Conservation (phyloP, 306 rosid genomes). For the Arachis hypogaea region DNA sequence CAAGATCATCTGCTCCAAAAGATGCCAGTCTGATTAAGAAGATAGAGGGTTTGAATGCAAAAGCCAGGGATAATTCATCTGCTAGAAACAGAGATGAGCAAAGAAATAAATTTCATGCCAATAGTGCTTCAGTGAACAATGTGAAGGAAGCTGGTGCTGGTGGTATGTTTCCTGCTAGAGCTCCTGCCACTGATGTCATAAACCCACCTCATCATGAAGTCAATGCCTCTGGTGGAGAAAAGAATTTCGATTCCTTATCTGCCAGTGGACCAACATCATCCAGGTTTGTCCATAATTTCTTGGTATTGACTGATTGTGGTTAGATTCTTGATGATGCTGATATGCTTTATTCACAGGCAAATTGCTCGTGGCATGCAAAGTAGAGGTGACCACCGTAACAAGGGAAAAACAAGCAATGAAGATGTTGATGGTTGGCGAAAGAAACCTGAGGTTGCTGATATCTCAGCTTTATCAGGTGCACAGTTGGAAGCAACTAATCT, state of each 20-base stretch:
- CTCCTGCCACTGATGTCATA: slow-evolving; percentile 40
- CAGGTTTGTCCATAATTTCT: slow-evolving; percentile 64
- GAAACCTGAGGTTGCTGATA: slow-evolving; percentile 48
- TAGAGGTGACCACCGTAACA: slow-evolving; percentile 59
- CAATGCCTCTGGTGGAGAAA: slow-evolving; percentile 51
- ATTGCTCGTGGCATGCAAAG: slow-evolving; percentile 60
- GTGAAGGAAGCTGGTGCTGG: slow-evolving; percentile 51
- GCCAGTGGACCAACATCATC: slow-evolving; percentile 48
- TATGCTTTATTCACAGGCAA: slow-evolving; percentile 65
- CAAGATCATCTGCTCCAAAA: slow-evolving; percentile 54
- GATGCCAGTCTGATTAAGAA: slow-evolving; percentile 79
- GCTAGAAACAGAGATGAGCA: slow-evolving; percentile 56
- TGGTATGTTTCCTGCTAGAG: slow-evolving; percentile 43
- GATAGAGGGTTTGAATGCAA: slow-evolving; percentile 94
- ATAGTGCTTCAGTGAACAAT: slow-evolving; percentile 46
- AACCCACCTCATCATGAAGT: slow-evolving; percentile 51
- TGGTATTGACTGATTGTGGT: slow-evolving; percentile 44
- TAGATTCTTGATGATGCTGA: slow-evolving; percentile 39
- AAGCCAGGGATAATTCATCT: slow-evolving; percentile 72
- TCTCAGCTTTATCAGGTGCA: slow-evolving; percentile 49
- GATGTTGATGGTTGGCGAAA: slow-evolving; percentile 72
- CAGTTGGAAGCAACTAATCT: slow-evolving; percentile 49
- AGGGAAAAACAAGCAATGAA: slow-evolving; percentile 56
- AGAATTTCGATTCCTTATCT: slow-evolving; percentile 46
- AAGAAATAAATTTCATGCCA: slow-evolving; percentile 48